Evolutionary conservation across 768 basidiomycete genomes (phyloP), one percentile per base, ranked within the genome.

Genomic region (Macrolepiota dolichaula): DNA sequence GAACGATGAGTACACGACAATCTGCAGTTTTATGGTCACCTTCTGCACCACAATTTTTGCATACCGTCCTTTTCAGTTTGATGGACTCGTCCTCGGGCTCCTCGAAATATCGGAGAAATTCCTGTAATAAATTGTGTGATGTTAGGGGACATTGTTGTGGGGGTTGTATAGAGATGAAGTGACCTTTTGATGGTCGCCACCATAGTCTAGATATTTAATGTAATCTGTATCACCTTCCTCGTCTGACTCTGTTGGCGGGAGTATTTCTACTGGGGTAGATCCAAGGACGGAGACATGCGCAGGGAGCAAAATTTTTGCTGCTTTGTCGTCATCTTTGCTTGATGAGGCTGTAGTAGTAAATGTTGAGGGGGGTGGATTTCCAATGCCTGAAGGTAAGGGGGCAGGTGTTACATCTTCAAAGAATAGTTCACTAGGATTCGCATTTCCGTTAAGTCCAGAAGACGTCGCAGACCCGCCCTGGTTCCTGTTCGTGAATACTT

Each of bases 141-240:
- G 24, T 24, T 29, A 61, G 6, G 35, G 44, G 24, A 27, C 44
- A 35, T n/a, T 19, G 25, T 17, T 25, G 32, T 24, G 55, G 35
- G 49, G 42, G 29, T 7, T 32, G 29, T 12, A 32, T 22, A 55
- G 6, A n/a, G n/a, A 29, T 17, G 57, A 17, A 25, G 29, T 38
- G 68, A 79, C 25, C 59, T 86, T 88, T 73, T 80, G 82, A 36
- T 37, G 51, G 15, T 79, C 74, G 66, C 85, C 84, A 55, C 89
- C 89, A 64, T 86, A 88, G 65, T 92, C 89, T 24, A 93, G 76
- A 67, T 90, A 92, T 55, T 92, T 85, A 60, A 94, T 92, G 66
- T 84, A 90, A 67, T 83, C 83, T 15, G 51, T 59, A 24, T 85
- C 84, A 9, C 82, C 82, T 22, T 86, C 84, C 13, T 77, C 76